These are phyloP conservation scores for Sicyos edulis DNA, from an alignment of 306 rosid species.

Conservation along the genomic window DNA sequence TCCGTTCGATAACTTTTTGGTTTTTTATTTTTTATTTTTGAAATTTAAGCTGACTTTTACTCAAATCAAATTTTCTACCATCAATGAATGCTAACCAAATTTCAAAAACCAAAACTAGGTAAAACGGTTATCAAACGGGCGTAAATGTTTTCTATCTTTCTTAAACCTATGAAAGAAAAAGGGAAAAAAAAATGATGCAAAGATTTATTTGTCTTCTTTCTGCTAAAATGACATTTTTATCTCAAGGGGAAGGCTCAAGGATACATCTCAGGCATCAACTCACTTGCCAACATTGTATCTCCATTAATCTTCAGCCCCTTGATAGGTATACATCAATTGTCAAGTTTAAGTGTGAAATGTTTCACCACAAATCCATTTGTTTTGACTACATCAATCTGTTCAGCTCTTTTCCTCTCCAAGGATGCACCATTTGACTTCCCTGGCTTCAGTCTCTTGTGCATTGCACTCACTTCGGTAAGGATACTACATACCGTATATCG, in stretches of 20 bases:
- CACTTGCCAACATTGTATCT: constrained; percentile 59
- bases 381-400: constrained; percentile 7
- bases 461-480: constrained; percentile 51
- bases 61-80: no score
- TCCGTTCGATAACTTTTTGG: no score
- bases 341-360: not conserved
- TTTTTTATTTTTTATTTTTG: no score
- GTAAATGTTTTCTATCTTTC: no score
- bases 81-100: no score
- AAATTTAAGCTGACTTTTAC: no score
- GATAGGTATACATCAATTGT: constrained; percentile 42
- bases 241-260: constrained; percentile 82
- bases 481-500: not conserved
- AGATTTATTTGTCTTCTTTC: not conserved
- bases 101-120: no score
- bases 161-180: not conserved
- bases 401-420: constrained; percentile 74
- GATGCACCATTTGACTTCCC: constrained; percentile 76
- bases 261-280: constrained; percentile 66
- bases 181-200: no score
- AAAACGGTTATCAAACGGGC: no score
- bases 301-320: constrained; percentile 70
- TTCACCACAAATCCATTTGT: not conserved
- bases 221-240: not conserved
- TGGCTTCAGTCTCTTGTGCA: constrained; percentile 74